Evolutionary conservation across 805 yeast genomes (phyloP).

Genomic region (Barnettozyma salicaria): DNA sequence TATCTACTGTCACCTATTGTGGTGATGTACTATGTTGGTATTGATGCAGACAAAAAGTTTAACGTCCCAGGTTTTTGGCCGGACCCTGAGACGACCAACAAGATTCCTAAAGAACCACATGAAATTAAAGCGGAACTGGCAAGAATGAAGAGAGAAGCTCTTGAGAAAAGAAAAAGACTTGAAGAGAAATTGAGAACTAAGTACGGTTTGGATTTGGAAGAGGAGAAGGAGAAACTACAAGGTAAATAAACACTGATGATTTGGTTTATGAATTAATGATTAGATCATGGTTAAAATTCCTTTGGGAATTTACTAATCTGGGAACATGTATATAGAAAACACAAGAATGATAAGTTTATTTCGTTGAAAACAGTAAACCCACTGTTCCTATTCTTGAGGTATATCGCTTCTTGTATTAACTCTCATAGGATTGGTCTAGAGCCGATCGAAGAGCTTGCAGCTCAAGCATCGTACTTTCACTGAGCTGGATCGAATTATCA

Average conservation of each 20-base stretch:
- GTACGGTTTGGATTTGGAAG: conserved; percentile 57
- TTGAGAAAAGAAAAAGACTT: conserved; percentile 64
- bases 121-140: conserved; percentile 90
- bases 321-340: background rate
- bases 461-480: conserved; percentile 8
- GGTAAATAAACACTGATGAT: conserved; percentile 13
- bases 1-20: conserved; percentile 80
- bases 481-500: conserved; percentile 5
- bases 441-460: conserved; percentile 3
- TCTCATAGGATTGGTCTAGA: background rate
- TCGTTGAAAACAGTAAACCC: too few species aligned
- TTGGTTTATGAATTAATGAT: background rate
- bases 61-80: conserved; percentile 97
- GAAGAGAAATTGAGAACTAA: conserved; percentile 63
- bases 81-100: conserved; percentile 84
- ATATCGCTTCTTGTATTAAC: too few species aligned
- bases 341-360: too few species aligned
- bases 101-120: conserved; percentile 87
- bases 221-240: conserved; percentile 33
- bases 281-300: background rate
- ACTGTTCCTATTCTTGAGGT: too few species aligned
- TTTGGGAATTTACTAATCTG: background rate
- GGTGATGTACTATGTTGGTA: conserved; percentile 92
- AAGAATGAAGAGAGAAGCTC: conserved; percentile 70
- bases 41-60: conserved; percentile 81